Base-by-base conservation (phyloP, 2,329 filamentous ascomycete genomes). In the Rhinocladiella mackenziei region DNA sequence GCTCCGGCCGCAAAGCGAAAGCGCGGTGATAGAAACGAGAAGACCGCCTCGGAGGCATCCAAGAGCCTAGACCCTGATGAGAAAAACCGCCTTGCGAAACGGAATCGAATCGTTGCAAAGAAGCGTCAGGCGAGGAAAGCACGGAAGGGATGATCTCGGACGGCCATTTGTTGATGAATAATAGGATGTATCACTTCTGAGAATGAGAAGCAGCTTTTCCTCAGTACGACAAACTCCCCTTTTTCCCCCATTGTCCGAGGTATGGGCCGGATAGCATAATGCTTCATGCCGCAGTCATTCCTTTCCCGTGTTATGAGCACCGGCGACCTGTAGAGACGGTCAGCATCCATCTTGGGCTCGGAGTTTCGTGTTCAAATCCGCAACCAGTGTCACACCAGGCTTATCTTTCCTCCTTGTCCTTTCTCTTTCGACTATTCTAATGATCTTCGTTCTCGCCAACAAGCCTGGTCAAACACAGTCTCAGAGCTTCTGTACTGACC, bases 101-200 rank as follows among this genome's bases (percentile, higher is more conserved):
- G 78, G 51, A 86, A 88, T 59, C 83, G 81, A 60, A 86, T 96
- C 60, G 94, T 95, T 64, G 83, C 81, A 36, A 83, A 86, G 65
- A 96, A 94, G 72, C 76, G 88, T 51, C 78, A 84, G 70, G 77
- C 84, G 72, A 79, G 88, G 42, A 73, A 70, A 53, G 61, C 64
- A 47, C 84, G 84, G 65, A 84, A 83, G 50, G 60, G 63, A 33
- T 64, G 50, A 45, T 42, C 23, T 34, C 15, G n/a, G n/a, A 28
- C 6, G 13, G 29, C 6, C 6, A 30, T 13, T 5, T 11, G 37
- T 26, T 15, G 17, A n/a, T 42, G 11, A n/a, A 2, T 25, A 25
- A 34, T 25, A 14, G 11, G 7, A 11, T 26, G 7, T 26, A 11
- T 7, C 23, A 26, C 7, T 26, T 11, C 23, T 11, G 23, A 26